Evolutionary conservation across 257 asterid genomes (phyloP).

Genomic region (Nicotiana tabacum): DNA sequence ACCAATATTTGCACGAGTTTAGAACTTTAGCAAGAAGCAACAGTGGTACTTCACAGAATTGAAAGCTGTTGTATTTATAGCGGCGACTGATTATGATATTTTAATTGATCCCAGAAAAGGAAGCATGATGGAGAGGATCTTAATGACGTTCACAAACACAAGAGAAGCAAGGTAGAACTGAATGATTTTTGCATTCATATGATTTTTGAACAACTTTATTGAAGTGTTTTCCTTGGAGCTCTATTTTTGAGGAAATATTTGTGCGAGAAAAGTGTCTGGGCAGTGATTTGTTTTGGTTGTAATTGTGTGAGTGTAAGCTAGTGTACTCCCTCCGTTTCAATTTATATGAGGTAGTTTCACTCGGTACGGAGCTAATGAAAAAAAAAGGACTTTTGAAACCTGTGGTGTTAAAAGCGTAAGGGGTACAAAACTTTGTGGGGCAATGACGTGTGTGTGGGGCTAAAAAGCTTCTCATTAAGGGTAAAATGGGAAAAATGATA

Average conservation of each 20-base stretch:
- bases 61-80: not conserved
- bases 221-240: not conserved
- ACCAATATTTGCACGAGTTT: not conserved
- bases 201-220: not conserved
- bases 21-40: constrained; percentile 2
- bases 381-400: too few relatives aligned
- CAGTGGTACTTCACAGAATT: not conserved
- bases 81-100: not conserved
- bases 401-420: too few relatives aligned
- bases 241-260: not conserved
- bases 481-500: too few relatives aligned
- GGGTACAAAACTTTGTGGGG: too few relatives aligned
- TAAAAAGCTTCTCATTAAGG: too few relatives aligned
- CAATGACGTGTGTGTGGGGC: too few relatives aligned
- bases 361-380: too few relatives aligned
- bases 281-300: too few relatives aligned
- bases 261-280: not conserved
- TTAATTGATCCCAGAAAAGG: constrained; percentile 48
- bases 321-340: too few relatives aligned
- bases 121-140: constrained; percentile 56
- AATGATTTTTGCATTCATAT: not conserved
- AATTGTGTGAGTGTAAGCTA: too few relatives aligned
- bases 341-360: too few relatives aligned
- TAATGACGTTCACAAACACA: constrained; percentile 53
- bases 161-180: constrained; percentile 62